Evolutionary conservation across 495 filamentous ascomycete species (phyloP).

Genomic region (Aspergillus haitiensis): DNA sequence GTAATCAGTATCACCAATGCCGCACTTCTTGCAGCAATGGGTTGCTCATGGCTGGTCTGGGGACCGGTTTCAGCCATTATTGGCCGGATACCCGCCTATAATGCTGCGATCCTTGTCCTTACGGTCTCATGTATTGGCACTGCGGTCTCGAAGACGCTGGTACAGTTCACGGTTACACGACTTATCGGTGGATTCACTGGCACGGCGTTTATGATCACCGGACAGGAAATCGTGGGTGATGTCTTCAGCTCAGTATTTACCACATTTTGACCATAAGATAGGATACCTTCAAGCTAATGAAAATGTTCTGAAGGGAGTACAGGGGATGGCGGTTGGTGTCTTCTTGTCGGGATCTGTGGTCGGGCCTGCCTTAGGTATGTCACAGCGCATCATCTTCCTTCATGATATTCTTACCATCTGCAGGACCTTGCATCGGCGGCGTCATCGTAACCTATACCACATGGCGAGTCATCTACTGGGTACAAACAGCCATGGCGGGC

Average conservation of each 20-base stretch:
- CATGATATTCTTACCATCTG: not conserved
- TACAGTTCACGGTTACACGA: not conserved
- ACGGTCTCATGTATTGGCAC: not conserved
- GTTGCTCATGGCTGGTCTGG: not conserved
- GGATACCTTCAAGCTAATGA: no score
- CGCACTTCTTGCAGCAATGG: not conserved
- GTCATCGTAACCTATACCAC: no score
- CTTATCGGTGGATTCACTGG: not conserved
- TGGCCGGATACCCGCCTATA: not conserved
- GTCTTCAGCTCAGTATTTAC: not conserved
- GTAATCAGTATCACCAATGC: conserved; percentile 1
- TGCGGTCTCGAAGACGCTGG: not conserved
- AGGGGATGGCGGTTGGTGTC: not conserved
- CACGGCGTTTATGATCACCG: not conserved
- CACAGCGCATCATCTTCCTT: no score
- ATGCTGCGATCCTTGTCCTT: not conserved
- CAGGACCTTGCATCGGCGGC: no score
- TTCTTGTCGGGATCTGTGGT: not conserved
- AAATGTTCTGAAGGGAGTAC: no score
- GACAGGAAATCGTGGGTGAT: not conserved
- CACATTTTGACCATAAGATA: no score
- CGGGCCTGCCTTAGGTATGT: conserved; percentile 1
- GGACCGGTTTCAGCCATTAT: not conserved
- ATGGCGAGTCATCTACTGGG: no score
- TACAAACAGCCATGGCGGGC: conserved; percentile 3